A percentile compares a stretch with the other conserved stretches of the same genome.
Conservation (phyloP, 2,329 filamentous ascomycete genomes). For the Lizonia empirigonia region DNA sequence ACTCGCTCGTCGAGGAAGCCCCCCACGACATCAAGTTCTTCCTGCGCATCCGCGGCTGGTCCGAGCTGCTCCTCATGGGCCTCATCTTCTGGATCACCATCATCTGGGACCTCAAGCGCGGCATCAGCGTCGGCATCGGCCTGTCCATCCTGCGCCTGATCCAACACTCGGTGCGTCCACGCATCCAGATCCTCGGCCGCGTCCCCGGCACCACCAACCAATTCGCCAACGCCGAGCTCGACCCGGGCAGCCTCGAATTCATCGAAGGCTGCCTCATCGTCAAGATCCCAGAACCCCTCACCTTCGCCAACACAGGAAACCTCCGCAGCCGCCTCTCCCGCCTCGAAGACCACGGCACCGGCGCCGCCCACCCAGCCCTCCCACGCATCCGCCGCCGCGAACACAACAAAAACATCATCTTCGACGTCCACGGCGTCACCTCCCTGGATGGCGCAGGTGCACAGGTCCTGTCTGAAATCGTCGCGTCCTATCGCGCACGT, state of each 20-base stretch:
- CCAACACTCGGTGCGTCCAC: conserved; percentile 84
- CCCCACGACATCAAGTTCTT: conserved; percentile 94
- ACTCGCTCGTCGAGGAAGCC: conserved; percentile 91
- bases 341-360: conserved; percentile 89
- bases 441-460: conserved; percentile 91
- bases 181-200: conserved; percentile 94
- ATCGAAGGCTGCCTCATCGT: conserved; percentile 92
- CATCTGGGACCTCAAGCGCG: conserved; percentile 91
- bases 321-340: conserved; percentile 81
- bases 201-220: conserved; percentile 76
- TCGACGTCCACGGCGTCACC: conserved; percentile 97
- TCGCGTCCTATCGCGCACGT: conserved; percentile 75
- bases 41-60: conserved; percentile 80
- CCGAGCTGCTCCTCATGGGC: conserved; percentile 83
- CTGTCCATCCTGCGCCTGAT: conserved; percentile 89
- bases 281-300: conserved; percentile 95
- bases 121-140: conserved; percentile 92
- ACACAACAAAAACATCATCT: conserved; percentile 89
- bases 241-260: conserved; percentile 78
- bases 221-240: conserved; percentile 83
- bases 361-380: conserved; percentile 80
- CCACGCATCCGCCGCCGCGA: conserved; percentile 78
- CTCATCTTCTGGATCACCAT: conserved; percentile 91
- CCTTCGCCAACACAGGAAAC: conserved; percentile 95
- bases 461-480: conserved; percentile 90